Percentiles rank a stretch among this genome's conserved stretches.
These are phyloP conservation scores for Thielaviopsis ethacetica DNA, from an alignment of 2,329 filamentous ascomycete species.

Conservation along the genomic window DNA sequence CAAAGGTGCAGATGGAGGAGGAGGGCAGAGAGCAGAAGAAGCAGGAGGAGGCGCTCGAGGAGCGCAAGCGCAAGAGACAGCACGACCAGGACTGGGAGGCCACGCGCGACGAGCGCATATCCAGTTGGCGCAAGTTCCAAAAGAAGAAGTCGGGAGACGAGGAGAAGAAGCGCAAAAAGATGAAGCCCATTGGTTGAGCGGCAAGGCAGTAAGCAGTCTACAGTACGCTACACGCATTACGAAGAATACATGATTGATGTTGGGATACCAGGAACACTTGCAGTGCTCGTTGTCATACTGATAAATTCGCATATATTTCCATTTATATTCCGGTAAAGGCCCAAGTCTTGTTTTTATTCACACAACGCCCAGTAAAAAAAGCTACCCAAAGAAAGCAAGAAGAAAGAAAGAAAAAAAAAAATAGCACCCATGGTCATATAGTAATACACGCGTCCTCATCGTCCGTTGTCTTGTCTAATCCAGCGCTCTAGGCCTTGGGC, in stretches of 20 bases:
- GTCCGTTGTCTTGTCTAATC: too few relatives aligned
- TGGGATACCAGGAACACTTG: too few relatives aligned
- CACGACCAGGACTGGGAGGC: slow-evolving; percentile 93
- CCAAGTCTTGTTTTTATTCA: too few relatives aligned
- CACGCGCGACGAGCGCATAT: slow-evolving; percentile 78
- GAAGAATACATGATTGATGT: too few relatives aligned
- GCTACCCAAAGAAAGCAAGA: neutral
- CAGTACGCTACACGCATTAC: too few relatives aligned
- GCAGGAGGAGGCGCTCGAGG: slow-evolving; percentile 70
- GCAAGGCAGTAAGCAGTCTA: too few relatives aligned
- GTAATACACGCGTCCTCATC: too few relatives aligned
- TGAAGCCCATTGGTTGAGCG: slow-evolving; percentile 41
- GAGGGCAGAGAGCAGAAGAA: slow-evolving; percentile 79
- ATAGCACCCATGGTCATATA: neutral
- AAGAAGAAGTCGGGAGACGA: slow-evolving; percentile 45
- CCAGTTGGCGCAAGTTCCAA: slow-evolving; percentile 84
- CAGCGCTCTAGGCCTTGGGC: slow-evolving; percentile 17
- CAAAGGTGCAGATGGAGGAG: slow-evolving; percentile 92
- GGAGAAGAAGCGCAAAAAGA: slow-evolving; percentile 57
- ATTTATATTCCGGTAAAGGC: too few relatives aligned
- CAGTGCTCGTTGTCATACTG: too few relatives aligned
- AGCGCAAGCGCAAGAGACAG: slow-evolving; percentile 70
- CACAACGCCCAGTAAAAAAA: too few relatives aligned
- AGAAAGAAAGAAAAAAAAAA: neutral
- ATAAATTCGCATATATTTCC: too few relatives aligned